Base-by-base conservation (phyloP, 2,329 filamentous ascomycete species). In the Lojkania enalia region DNA sequence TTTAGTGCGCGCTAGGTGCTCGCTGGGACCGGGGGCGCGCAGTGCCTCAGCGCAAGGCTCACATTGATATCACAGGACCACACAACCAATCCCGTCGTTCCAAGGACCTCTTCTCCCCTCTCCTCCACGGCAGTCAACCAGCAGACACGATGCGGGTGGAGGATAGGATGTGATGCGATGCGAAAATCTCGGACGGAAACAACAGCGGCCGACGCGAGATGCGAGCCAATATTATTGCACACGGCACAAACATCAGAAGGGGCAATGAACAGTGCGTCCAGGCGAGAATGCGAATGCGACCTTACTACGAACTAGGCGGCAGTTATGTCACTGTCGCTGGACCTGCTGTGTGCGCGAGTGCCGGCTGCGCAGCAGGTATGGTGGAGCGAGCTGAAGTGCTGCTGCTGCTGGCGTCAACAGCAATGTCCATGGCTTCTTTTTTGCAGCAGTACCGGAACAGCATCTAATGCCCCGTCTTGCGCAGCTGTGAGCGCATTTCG, bases 141-240 rank as follows among this genome's bases (percentile, higher is more conserved):
- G 23, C 7, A n/a, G n/a, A n/a, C n/a, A 27, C 23, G 23, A 7
- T 27, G 23, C 23, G 23, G 23, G 23, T 27, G 23, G 23, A n/a
- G 23, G 7, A 27, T 7, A 27, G 23, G 23, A n/a, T n/a, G n/a
- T n/a, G n/a, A n/a, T 12, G 27, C 30, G 39, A 37, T 32, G 27
- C 44, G 51, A 7, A 21, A 19, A 9, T 21, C 16, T 9, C 56
- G 57, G 57, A n/a, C n/a, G n/a, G n/a, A 46, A 55, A 39, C 44
- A 50, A 52, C 49, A 49, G 54, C 51, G 45, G 43, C 54, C 52
- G 52, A 56, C 21, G 51, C 53, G 50, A 47, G 49, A 55, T 61
- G 61, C 60, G 61, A 48, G 59, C 54, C 55, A 61, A 62, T 66
- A 66, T 66, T 66, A 66, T 66, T 66, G 61, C 54, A 54, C 45